Percentiles rank a stretch among this genome's conserved stretches.
phyloP scores from a whole-genome alignment of 1,139 yeast genomes.

The Geotrichum bryndzae region DNA sequence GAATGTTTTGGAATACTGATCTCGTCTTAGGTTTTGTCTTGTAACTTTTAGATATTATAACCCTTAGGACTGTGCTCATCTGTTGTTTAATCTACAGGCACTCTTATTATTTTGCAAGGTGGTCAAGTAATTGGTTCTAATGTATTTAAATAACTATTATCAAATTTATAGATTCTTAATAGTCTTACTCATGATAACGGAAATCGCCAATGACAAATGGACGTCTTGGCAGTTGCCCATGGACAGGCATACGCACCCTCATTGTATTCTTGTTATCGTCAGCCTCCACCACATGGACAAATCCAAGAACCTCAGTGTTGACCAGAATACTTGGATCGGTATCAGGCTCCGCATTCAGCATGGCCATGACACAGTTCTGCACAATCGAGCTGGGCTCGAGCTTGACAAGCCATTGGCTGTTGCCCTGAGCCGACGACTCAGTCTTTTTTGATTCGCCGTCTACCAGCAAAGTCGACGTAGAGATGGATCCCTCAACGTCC shows the following conservation, averaged over 20 bases:
- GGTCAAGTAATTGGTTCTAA: too few species aligned
- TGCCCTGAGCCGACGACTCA: neutral
- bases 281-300: constrained; percentile 50
- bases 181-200: constrained; percentile 57
- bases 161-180: neutral
- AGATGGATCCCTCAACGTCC: constrained; percentile 17
- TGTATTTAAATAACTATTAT: neutral
- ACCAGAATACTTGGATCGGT: constrained; percentile 49
- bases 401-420: constrained; percentile 29
- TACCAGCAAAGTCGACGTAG: neutral
- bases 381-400: constrained; percentile 52
- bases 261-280: constrained; percentile 67
- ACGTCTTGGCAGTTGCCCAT: constrained; percentile 74
- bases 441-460: neutral
- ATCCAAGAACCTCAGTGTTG: constrained; percentile 62
- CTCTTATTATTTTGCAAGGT: too few species aligned
- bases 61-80: too few species aligned
- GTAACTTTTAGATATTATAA: too few species aligned
- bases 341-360: constrained; percentile 52
- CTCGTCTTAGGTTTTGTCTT: too few species aligned
- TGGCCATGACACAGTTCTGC: constrained; percentile 70
- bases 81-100: too few species aligned
- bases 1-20: too few species aligned
- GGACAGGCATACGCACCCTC: constrained; percentile 76
- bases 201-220: constrained; percentile 61